Percentiles rank a stretch among this genome's conserved stretches.
Conservation (phyloP, 371 early-diverging fungal species). For the Circinella minor region DNA sequence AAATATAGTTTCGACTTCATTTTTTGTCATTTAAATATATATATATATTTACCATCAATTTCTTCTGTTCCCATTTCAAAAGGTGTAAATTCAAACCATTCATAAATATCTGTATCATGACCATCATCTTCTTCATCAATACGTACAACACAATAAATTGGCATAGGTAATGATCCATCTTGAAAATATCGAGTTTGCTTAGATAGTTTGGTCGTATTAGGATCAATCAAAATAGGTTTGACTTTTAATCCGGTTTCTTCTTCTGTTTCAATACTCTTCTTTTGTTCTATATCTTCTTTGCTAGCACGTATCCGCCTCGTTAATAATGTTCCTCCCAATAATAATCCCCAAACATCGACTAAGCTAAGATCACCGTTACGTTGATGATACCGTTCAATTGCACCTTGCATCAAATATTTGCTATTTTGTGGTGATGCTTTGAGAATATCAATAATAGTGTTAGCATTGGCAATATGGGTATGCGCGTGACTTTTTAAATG, state of each 20-base stretch:
- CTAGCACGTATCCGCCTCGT: slow-evolving; percentile 24
- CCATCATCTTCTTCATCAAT: slow-evolving; percentile 35
- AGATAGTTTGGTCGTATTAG: slow-evolving; percentile 37
- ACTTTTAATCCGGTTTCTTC: not conserved
- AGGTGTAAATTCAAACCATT: slow-evolving; percentile 84
- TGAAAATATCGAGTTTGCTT: slow-evolving; percentile 54
- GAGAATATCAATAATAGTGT: slow-evolving; percentile 40
- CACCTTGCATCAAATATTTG: slow-evolving; percentile 54
- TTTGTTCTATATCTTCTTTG: not conserved
- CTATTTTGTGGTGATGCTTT: slow-evolving; percentile 43
- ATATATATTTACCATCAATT: slow-evolving; percentile 52
- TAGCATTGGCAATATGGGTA: slow-evolving; percentile 38
- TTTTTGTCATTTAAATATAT: no score
- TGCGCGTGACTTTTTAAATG: slow-evolving; percentile 39
- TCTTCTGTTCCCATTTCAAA: slow-evolving; percentile 81
- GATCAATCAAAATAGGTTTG: slow-evolving; percentile 25
- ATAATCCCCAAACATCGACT: slow-evolving; percentile 73
- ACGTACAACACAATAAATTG: slow-evolving; percentile 77
- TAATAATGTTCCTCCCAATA: slow-evolving; percentile 63
- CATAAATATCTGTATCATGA: slow-evolving; percentile 45
- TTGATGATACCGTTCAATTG: slow-evolving; percentile 56
- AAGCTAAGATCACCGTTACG: slow-evolving; percentile 54
- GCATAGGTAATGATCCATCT: slow-evolving; percentile 71
- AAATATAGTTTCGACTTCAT: no score
- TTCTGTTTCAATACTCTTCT: slow-evolving; percentile 3